These are phyloP conservation scores for Rhynchospora tenuis DNA, from an alignment of 176 grass and related monocot genomes.

Conservation along the genomic window DNA sequence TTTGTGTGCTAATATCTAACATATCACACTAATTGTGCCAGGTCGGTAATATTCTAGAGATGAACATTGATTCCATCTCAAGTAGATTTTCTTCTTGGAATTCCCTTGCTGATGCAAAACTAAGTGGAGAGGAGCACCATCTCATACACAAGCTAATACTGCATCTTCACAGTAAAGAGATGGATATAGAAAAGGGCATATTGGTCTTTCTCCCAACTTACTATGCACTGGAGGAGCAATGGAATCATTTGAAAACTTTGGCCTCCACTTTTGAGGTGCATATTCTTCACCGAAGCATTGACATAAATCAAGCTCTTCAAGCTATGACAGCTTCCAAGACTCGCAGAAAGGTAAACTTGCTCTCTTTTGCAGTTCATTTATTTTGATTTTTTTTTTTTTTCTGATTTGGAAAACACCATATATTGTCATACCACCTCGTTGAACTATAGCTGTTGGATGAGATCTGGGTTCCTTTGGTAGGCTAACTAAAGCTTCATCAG, in stretches of 20 bases:
- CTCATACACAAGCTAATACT: slow-evolving; percentile 66
- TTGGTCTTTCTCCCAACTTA: slow-evolving; percentile 96
- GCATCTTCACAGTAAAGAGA: slow-evolving; percentile 61
- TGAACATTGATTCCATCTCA: slow-evolving; percentile 44
- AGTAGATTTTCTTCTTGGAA: slow-evolving; percentile 35
- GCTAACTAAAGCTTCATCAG: not conserved
- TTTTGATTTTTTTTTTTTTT: not conserved
- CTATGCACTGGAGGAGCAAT: slow-evolving; percentile 83
- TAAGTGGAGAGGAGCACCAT: slow-evolving; percentile 50
- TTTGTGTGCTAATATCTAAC: not conserved
- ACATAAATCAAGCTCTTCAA: slow-evolving; percentile 75
- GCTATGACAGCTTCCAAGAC: slow-evolving; percentile 61
- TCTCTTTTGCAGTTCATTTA: not conserved
- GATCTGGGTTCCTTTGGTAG: not conserved
- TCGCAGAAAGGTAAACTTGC: slow-evolving; percentile 55
- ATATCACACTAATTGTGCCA: slow-evolving; percentile 14
- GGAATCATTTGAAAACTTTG: slow-evolving; percentile 45
- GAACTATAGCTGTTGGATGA: not conserved
- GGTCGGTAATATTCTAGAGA: slow-evolving; percentile 59
- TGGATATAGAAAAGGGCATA: slow-evolving; percentile 70
- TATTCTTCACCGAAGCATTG: slow-evolving; percentile 89
- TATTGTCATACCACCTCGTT: not conserved
- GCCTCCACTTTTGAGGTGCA: slow-evolving; percentile 60
- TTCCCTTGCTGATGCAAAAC: slow-evolving; percentile 35
- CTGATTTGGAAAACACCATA: not conserved